These are phyloP conservation scores for Aspergillus thermomutatus DNA, from an alignment of 2,329 filamentous ascomycete species.

Conservation along the genomic window DNA sequence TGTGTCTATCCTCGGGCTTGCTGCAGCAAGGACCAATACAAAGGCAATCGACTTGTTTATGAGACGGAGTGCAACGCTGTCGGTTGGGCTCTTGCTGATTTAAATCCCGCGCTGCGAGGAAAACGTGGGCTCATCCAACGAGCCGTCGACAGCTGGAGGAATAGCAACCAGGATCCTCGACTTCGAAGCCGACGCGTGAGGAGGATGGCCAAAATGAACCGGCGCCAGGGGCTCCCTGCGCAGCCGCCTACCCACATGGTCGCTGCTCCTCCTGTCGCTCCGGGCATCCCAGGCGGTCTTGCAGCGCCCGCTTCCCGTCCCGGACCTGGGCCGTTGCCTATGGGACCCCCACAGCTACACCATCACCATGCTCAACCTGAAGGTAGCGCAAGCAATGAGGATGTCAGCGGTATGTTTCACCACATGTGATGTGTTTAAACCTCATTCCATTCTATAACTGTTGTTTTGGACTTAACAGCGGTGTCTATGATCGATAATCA, in stretches of 20 bases:
- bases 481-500: slow-evolving; percentile 11
- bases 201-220: slow-evolving; percentile 94
- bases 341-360: slow-evolving; percentile 66
- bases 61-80: slow-evolving; percentile 99
- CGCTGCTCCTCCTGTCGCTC: slow-evolving; percentile 57
- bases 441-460: slow-evolving; percentile 5
- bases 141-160: slow-evolving; percentile 97
- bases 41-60: slow-evolving; percentile 91
- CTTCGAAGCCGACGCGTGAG: slow-evolving; percentile 87
- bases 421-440: slow-evolving; percentile 65
- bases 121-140: slow-evolving; percentile 95
- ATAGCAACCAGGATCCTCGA: slow-evolving; percentile 95
- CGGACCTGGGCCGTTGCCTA: slow-evolving; percentile 58
- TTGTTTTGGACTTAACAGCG: neutral
- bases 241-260: slow-evolving; percentile 64
- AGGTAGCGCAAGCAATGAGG: slow-evolving; percentile 60
- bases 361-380: slow-evolving; percentile 72
- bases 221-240: slow-evolving; percentile 67
- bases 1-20: slow-evolving; percentile 96
- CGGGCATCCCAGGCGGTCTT: slow-evolving; percentile 65
- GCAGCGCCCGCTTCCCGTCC: slow-evolving; percentile 34
- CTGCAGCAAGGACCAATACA: slow-evolving; percentile 92
- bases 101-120: slow-evolving; percentile 85
- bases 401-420: slow-evolving; percentile 96
- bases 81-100: slow-evolving; percentile 95